Base-by-base conservation (phyloP, 345 rosid genomes). In the Aquilaria malaccensis region DNA sequence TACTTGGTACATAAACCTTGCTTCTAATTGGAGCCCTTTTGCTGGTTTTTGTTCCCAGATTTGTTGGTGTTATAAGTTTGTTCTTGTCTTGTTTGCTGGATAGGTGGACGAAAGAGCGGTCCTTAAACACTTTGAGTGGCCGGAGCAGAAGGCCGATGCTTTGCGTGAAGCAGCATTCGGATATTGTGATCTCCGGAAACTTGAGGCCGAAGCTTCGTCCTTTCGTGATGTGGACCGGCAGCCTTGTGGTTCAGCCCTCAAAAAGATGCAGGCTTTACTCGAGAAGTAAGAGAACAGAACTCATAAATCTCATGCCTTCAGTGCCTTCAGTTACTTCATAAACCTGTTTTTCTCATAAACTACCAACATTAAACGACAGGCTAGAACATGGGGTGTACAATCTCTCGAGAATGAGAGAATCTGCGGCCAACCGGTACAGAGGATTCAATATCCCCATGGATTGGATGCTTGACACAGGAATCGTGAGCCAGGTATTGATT, bases 401-500 rank as follows among this genome's bases (percentile, higher is more conserved):
- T 74, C 76, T 95, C 13, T 88, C 96, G 29, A 75, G 91, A 65
- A 85, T 95, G 95, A 83, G 85, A 64, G 99, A 95, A 82, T 88
- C 99, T 0, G 86, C 96, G 0, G 71, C 89, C 0, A 83, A 74
- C 4, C 74, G 93, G 60, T 95, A 76, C 68, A 86, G 73, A 65
- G 77, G 69, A 13, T 86, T 86, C 59, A 91, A 74, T 33, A 91
- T 95, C 76, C 97, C 99, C 32, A 79, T 70, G 72, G 83, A 81
- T 50, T 95, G 99, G 99, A 86, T 95, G 96, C 91, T 88, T 43
- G 99, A 95, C 68, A 83, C 82, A 45, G 99, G 97, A 50, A 81
- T 88, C 13, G 83, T 83, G 11, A 86, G 81, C 77, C 96, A 88
- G 97, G 99, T 95, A 73, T 69, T 37, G 33, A 60, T 50, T 47